Percentiles rank a stretch among this genome's conserved stretches.
Evolutionary conservation across 169 alveolate genomes (phyloP).

Genomic region (Plasmodium cynomolgi): DNA sequence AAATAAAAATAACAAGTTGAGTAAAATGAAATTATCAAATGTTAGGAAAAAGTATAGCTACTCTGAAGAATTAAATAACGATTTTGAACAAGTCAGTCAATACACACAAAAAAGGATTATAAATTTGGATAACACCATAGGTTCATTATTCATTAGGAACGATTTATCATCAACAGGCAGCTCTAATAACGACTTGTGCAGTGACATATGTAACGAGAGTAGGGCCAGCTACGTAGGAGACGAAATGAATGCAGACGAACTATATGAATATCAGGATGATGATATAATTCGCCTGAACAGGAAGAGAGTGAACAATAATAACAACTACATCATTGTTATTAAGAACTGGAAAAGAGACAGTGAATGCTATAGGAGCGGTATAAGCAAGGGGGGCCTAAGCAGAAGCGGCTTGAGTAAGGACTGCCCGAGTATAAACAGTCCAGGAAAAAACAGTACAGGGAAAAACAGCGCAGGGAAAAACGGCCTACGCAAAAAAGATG

Average conservation of each 20-base stretch:
- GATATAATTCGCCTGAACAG: background rate
- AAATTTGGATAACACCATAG: constrained; percentile 22
- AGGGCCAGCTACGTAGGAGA: constrained; percentile 6
- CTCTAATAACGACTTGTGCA: background rate
- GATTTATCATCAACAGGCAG: background rate
- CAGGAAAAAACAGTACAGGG: background rate
- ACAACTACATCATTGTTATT: constrained; percentile 34
- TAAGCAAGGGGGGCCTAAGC: background rate
- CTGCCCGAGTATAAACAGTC: background rate
- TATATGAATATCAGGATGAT: constrained; percentile 9
- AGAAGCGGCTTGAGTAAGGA: background rate
- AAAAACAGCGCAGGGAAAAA: background rate
- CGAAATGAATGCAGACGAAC: constrained; percentile 23
- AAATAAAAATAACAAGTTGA: constrained; percentile 12
- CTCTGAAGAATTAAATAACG: constrained; percentile 19
- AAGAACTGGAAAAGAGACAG: constrained; percentile 28
- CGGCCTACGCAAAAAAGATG: background rate
- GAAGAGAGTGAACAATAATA: constrained; percentile 1
- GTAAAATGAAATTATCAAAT: constrained; percentile 26
- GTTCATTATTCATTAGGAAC: constrained; percentile 17
- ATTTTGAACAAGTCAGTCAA: constrained; percentile 17
- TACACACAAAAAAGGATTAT: constrained; percentile 11
- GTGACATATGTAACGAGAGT: constrained; percentile 25
- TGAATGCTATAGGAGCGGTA: background rate
- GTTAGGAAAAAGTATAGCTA: constrained; percentile 3